A percentile compares a stretch with the other conserved stretches of the same genome.
These are phyloP conservation scores for Talaromyces sp. DNA, from an alignment of 2,329 filamentous ascomycete genomes.

Conservation along the genomic window DNA sequence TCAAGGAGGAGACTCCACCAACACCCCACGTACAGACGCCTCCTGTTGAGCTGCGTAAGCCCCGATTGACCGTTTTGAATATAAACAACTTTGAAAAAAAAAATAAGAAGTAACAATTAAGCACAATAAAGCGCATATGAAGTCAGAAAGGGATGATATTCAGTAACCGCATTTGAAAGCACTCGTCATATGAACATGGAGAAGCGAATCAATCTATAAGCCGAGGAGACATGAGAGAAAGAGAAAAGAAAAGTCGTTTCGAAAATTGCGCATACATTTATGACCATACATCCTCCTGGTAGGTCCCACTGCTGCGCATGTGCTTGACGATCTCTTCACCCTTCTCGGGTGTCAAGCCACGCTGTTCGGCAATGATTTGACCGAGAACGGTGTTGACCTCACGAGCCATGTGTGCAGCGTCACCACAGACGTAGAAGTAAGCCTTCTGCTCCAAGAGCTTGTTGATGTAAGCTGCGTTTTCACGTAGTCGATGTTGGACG, in stretches of 20 bases:
- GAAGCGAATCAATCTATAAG: slow-evolving; percentile 15
- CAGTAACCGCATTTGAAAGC: not conserved
- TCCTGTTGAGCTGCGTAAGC: slow-evolving; percentile 1
- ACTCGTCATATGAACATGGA: slow-evolving; percentile 8
- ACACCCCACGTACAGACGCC: slow-evolving; percentile 2
- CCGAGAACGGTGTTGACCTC: slow-evolving; percentile 85
- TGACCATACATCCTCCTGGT: slow-evolving; percentile 80
- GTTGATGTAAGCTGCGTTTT: slow-evolving; percentile 79
- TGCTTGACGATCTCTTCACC: slow-evolving; percentile 95
- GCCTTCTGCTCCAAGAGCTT: slow-evolving; percentile 78
- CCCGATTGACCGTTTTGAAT: not conserved
- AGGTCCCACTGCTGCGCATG: slow-evolving; percentile 92
- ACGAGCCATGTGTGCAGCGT: slow-evolving; percentile 94
- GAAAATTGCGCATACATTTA: slow-evolving; percentile 29
- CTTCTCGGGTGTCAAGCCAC: slow-evolving; percentile 78
- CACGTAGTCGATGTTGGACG: slow-evolving; percentile 87
- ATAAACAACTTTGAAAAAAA: slow-evolving; percentile 4
- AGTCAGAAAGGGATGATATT: not conserved
- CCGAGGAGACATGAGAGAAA: not conserved
- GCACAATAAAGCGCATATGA: not conserved
- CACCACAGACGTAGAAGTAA: slow-evolving; percentile 97
- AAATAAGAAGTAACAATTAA: not conserved
- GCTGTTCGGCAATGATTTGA: slow-evolving; percentile 80
- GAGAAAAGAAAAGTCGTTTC: slow-evolving; percentile 18
- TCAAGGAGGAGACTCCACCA: not conserved